Evolutionary conservation across 768 basidiomycete genomes (phyloP), one percentile per base, ranked within the genome.

Genomic region (Mrakia frigida): DNA sequence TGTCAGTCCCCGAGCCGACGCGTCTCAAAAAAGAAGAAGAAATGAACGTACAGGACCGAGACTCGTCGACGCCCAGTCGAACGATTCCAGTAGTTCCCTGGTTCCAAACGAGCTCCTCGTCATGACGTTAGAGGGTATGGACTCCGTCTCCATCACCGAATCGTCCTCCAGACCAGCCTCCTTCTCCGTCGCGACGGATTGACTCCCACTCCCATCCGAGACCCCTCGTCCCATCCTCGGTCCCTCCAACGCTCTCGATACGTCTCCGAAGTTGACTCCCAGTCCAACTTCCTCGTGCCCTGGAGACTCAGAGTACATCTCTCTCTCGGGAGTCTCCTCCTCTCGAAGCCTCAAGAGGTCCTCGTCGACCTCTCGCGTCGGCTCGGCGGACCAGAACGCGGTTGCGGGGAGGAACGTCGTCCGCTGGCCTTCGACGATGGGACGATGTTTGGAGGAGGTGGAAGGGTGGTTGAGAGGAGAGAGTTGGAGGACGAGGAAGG

Each of bases 51-150:
- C 68, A 5, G 70, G 71, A 25, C 76, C 76, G 5, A 77, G 39
- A 25, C 60, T 63, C 21, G 76, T 77, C 39, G 46, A 43, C 13
- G 63, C 60, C 76, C 76, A 77, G 28, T 72, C 71, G 25, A 39
- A 56, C n/a, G 33, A 25, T 56, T 73, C 71, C 10, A 73, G 10
- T 33, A 77, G 33, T 18, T 73, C 63, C 28, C 46, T 52, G 37
- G 70, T 77, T n/a, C 33, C 28, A 53, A 65, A 77, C 46, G 73
- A 61, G 28, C 31, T 52, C 39, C 59, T 37, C 56, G 23, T 63
- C 59, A 70, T 50, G n/a, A 28, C 31, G 33, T 56, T n/a, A 18
- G 25, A 33, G 21, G 25, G 31, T 0, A 14, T 7, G 31, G n/a
- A 6, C 4, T 37, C 28, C 39, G 37, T 33, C 25, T 60, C 37